Evolutionary conservation across 176 grass and related monocot species (phyloP).

Genomic region (Poa annua): DNA sequence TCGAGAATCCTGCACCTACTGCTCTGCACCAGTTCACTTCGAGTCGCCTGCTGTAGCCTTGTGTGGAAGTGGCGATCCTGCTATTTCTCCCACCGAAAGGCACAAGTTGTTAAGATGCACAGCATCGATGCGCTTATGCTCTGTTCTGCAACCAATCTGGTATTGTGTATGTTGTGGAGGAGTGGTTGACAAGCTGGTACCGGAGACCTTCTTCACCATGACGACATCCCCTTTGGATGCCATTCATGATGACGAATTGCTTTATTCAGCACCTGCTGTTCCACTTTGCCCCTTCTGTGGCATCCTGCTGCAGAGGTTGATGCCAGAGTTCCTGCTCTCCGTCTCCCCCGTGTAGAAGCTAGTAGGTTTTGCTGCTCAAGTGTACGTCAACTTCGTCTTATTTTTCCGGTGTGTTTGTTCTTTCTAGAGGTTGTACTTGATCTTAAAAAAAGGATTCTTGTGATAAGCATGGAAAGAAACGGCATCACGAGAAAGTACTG

Average conservation of each 20-base stretch:
- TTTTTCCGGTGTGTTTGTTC: neutral
- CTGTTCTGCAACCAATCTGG: slow-evolving; percentile 54
- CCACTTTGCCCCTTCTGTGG: slow-evolving; percentile 68
- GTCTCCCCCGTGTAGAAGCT: slow-evolving; percentile 57
- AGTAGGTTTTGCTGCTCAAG: neutral
- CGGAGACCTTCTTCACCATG: slow-evolving; percentile 51
- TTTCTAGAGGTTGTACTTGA: slow-evolving; percentile 5
- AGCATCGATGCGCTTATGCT: slow-evolving; percentile 53
- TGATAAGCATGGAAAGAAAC: slow-evolving; percentile 63
- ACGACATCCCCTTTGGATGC: slow-evolving; percentile 32
- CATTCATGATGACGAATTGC: slow-evolving; percentile 22
- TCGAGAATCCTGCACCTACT: slow-evolving; percentile 68
- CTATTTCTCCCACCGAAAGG: slow-evolving; percentile 29
- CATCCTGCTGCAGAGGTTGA: slow-evolving; percentile 56
- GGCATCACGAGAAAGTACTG: slow-evolving; percentile 51
- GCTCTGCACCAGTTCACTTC: slow-evolving; percentile 56
- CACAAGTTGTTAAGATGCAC: slow-evolving; percentile 66
- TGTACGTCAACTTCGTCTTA: neutral
- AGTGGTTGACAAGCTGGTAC: slow-evolving; percentile 50
- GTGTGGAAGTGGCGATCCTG: slow-evolving; percentile 41
- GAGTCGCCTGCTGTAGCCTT: slow-evolving; percentile 55
- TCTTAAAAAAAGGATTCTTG: slow-evolving; percentile 59
- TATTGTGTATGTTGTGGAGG: slow-evolving; percentile 61
- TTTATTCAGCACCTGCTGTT: neutral
- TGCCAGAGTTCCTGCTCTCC: slow-evolving; percentile 60